Conservation (phyloP, 108 stramenopile species). For the Bacterosira constricta region DNA sequence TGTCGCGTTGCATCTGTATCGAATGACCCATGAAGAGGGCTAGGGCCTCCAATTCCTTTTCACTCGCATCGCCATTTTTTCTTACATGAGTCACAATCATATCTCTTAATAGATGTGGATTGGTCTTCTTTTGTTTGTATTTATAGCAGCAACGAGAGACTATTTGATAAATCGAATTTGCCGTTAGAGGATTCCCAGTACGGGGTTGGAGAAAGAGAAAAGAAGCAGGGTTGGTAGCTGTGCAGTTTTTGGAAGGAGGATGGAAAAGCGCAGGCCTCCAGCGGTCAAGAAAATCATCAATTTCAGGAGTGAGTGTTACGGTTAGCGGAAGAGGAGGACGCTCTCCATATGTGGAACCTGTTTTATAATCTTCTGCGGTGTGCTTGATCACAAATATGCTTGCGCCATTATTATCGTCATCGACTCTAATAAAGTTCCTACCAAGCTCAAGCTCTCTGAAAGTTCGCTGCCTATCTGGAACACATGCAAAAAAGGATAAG, state of each 20-base stretch:
- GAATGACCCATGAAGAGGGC: slow-evolving; percentile 90
- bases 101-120: slow-evolving; percentile 82
- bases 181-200: slow-evolving; percentile 77
- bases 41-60: slow-evolving; percentile 84
- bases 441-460: slow-evolving; percentile 83
- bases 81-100: slow-evolving; percentile 89
- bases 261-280: slow-evolving; percentile 76
- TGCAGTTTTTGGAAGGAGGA: not conserved
- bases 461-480: slow-evolving; percentile 88
- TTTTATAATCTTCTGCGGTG: slow-evolving; percentile 80
- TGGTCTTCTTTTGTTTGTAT: slow-evolving; percentile 78
- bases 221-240: slow-evolving; percentile 17
- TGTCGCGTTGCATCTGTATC: slow-evolving; percentile 82
- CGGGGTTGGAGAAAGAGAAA: slow-evolving; percentile 70
- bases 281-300: slow-evolving; percentile 71
- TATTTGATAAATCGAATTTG: slow-evolving; percentile 72
- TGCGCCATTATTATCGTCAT: not conserved
- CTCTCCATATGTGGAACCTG: slow-evolving; percentile 84
- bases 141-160: slow-evolving; percentile 76
- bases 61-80: slow-evolving; percentile 74
- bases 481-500: slow-evolving; percentile 74
- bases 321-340: slow-evolving; percentile 71
- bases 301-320: slow-evolving; percentile 57
- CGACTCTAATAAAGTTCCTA: slow-evolving; percentile 54
- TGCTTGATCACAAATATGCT: slow-evolving; percentile 70